Percentiles rank a stretch among this genome's conserved stretches.
These are phyloP conservation scores for Barnettozyma siamensis DNA, from an alignment of 805 yeast species.

Conservation along the genomic window DNA sequence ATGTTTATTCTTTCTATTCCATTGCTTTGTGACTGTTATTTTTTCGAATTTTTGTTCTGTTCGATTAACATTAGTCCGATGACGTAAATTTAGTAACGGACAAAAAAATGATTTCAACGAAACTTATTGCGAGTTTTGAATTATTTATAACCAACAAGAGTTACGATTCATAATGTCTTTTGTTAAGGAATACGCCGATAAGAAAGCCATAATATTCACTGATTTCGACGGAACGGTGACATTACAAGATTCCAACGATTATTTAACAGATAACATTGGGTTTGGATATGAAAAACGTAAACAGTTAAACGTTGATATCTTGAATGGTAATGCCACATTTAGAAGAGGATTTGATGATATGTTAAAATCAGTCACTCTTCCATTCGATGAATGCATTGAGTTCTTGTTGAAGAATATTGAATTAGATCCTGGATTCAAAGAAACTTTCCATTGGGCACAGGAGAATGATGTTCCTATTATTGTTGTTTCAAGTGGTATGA, in stretches of 20 bases:
- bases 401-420: constrained; percentile 56
- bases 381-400: constrained; percentile 80
- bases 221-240: constrained; percentile 99
- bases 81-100: not conserved
- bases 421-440: constrained; percentile 87
- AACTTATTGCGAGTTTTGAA: not conserved
- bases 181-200: constrained; percentile 21
- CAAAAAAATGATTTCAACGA: not conserved
- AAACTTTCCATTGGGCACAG: constrained; percentile 74
- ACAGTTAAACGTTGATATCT: constrained; percentile 63
- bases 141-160: not conserved
- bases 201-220: constrained; percentile 81
- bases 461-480: constrained; percentile 71
- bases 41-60: not conserved
- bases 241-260: constrained; percentile 90
- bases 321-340: constrained; percentile 61
- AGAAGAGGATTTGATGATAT: constrained; percentile 80
- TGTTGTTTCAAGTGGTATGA: constrained; percentile 91
- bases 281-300: constrained; percentile 68
- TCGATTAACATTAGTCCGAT: not conserved
- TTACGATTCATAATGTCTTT: constrained; percentile 14
- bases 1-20: too few relatives aligned
- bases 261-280: constrained; percentile 82
- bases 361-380: constrained; percentile 72
- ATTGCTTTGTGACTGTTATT: too few relatives aligned